Percentiles rank a stretch among this genome's conserved stretches.
Conservation (phyloP, 2,329 filamentous ascomycete species). For the Phoma sp. region DNA sequence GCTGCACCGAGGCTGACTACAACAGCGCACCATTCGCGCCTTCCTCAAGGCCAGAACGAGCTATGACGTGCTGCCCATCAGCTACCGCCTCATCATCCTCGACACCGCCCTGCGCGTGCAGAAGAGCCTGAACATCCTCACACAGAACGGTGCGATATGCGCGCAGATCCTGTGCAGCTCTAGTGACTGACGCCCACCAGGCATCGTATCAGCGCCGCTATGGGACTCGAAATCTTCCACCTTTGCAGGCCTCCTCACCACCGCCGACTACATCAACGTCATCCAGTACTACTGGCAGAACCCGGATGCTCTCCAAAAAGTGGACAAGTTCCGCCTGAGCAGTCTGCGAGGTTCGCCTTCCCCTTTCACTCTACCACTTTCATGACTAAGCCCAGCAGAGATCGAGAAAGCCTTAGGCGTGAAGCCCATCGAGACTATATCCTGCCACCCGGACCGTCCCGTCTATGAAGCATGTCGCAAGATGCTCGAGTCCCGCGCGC, state of each 20-base stretch:
- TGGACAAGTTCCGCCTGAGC: conserved; percentile 92
- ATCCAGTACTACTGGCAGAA: conserved; percentile 99
- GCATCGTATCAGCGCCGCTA: conserved; percentile 94
- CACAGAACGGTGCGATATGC: conserved; percentile 78
- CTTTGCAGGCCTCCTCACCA: conserved; percentile 92
- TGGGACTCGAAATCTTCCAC: conserved; percentile 95
- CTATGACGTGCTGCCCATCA: conserved; percentile 96
- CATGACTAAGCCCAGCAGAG: conserved; percentile 61
- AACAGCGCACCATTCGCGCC: conserved; percentile 81
- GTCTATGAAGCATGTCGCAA: conserved; percentile 94
- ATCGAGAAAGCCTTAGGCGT: conserved; percentile 95
- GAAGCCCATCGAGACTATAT: conserved; percentile 88
- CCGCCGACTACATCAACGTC: conserved; percentile 97
- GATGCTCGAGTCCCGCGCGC: conserved; percentile 92
- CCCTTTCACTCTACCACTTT: background rate
- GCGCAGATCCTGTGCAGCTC: background rate
- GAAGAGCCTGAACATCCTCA: conserved; percentile 94
- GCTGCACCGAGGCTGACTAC: conserved; percentile 18
- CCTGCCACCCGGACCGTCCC: conserved; percentile 88
- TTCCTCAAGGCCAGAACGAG: conserved; percentile 96
- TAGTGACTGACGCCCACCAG: conserved; percentile 56
- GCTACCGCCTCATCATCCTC: conserved; percentile 93
- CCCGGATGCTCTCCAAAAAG: conserved; percentile 83
- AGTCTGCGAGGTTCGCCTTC: conserved; percentile 77
- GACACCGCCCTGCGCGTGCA: conserved; percentile 95